Base-by-base conservation (phyloP, 306 rosid genomes). In the Purshia tridentata region DNA sequence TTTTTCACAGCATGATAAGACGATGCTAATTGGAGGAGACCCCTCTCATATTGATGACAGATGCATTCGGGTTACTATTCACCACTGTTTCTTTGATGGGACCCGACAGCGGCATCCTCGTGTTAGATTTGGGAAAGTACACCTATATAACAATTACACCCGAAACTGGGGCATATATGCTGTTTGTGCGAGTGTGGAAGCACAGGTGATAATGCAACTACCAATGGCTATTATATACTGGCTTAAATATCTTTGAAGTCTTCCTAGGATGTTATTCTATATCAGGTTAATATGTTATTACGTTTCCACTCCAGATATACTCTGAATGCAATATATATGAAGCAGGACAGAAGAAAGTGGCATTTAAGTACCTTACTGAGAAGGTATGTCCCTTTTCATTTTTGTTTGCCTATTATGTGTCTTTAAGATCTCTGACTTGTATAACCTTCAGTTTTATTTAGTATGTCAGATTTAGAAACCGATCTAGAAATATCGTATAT, bases 161-260 rank as follows among this genome's bases (percentile, higher is more conserved):
- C 80, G 87, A 87, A 85, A 90, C 83, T 95, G 99, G 99, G 99
- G 99, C 73, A 95, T 95, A 71, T 95, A 95, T 87, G 99, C 97
- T 76, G 97, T 95, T 76, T 91, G 99, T 84, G 96, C 98, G 50
- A 84, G 99, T 71, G 98, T 95, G 53, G 99, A 95, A 83, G 84
- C 98, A 4, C 88, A 91, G 93, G 99, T 95, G 75, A 64, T 73
- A 39, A 66, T 78, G 41, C 54, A 42, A 64, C 69, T 40, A 46
- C 20, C 41, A 58, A 48, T 58, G 76, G 41, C 41, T 57, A 67
- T 67, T 72, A 4, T 46, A n/a, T 9, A 14, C 49, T 22, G 29
- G 14, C 63, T 70, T 1, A 42, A 6, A 20, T 70, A 4, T 37
- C 16, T 71, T 51, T 73, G 4, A 39, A 49, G 13, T 50, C 77